Evolutionary conservation across 2,329 filamentous ascomycete genomes (phyloP), one percentile per base, ranked within the genome.

Genomic region (Penicillium aurantiogriseum): DNA sequence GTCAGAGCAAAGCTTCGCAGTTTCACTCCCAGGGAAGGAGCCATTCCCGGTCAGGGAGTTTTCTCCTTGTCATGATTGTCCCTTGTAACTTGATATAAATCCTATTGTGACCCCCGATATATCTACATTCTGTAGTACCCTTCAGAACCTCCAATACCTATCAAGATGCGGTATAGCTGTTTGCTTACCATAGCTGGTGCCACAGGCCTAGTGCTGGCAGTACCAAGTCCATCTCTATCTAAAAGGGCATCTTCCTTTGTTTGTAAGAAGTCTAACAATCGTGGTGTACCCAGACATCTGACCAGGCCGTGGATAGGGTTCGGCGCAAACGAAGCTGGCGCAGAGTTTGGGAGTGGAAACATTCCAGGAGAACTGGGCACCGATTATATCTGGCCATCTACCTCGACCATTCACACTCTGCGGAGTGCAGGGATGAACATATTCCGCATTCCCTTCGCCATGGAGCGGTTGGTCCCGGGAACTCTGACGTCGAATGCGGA

Each of bases 391-490:
- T 68, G 63, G 60, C 66, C 66, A 2, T 56, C 56, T 8, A 63
- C 63, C 13, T 57, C 57, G 6, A 51, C 60, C 23, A 68, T 68
- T 27, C 57, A 67, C 42, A 57, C 61, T 7, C 52, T 68, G 36
- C 58, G 57, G 17, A 46, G 56, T 42, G 55, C 43, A 27, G 64
- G 63, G 52, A 67, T 67, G 64, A 68, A 68, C 27, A 59, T 67
- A 45, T 68, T 68, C 58, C 66, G 66, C 46, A 52, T 68, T 47
- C 56, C 63, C 17, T 68, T 68, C 53, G 38, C 65, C 42, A 68
- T 68, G 64, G 66, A 68, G 54, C 63, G 66, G 27, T 46, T 68
- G 31, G 54, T 62, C 11, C 64, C 64, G 1, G 54, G 36, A 27
- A 58, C 49, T 23, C 43, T 68, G 52, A 66, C 66, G 9, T 59